These are phyloP conservation scores for Acanthamoeba polyphaga DNA, from an alignment of 208 protist genomes.

Conservation along the genomic window DNA sequence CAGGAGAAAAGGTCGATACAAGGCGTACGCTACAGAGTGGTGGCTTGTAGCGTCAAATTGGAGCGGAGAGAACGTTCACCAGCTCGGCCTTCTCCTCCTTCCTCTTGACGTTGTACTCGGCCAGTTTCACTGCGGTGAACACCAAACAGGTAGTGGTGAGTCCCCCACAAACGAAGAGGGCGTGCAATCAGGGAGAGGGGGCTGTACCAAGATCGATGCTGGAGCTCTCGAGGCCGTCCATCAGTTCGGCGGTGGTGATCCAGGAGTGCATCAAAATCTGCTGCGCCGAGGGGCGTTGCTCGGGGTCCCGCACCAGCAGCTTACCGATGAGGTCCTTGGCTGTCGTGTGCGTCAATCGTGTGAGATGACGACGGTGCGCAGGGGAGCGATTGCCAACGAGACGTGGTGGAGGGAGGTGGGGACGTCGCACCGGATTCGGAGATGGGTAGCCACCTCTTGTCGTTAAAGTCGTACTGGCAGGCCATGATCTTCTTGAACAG, in stretches of 20 bases:
- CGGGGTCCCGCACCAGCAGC: constrained; percentile 84
- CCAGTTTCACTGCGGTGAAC: constrained; percentile 17
- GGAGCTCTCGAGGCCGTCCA: constrained; percentile 1
- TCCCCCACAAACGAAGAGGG: neutral
- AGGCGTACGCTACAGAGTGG: neutral
- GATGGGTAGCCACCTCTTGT: constrained; percentile 65
- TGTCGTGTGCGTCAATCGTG: neutral
- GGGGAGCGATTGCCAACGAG: too few species aligned
- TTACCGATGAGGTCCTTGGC: constrained; percentile 85
- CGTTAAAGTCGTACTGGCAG: constrained; percentile 81
- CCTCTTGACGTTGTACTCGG: constrained; percentile 53
- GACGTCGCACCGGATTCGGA: neutral
- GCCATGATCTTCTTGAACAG: constrained; percentile 86
- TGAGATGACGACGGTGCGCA: constrained; percentile 80
- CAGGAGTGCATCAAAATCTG: constrained; percentile 85
- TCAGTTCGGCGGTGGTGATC: constrained; percentile 61
- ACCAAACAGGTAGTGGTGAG: neutral
- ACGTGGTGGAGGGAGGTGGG: too few species aligned
- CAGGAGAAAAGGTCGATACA: neutral
- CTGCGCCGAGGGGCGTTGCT: constrained; percentile 78
- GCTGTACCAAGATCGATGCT: neutral
- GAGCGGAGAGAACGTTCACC: neutral
- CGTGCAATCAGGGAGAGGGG: neutral
- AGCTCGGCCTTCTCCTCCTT: constrained; percentile 53
- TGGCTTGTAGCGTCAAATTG: neutral